These are phyloP conservation scores for Melaleuca alternifolia DNA, from an alignment of 345 rosid species.

Conservation along the genomic window DNA sequence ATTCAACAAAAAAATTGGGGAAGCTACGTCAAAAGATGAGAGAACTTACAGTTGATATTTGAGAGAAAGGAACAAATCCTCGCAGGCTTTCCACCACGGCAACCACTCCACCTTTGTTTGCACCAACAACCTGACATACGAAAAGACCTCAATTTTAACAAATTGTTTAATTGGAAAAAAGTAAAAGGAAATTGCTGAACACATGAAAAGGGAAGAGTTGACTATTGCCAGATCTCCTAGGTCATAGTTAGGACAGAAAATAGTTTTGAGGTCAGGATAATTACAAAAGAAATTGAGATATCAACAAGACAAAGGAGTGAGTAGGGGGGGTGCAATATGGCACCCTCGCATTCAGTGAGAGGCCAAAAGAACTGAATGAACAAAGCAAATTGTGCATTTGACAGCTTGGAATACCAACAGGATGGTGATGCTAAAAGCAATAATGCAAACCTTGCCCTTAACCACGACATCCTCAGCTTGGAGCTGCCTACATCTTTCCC, in stretches of 20 bases:
- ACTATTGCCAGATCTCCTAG: neutral
- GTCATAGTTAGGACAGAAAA: neutral
- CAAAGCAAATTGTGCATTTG: neutral
- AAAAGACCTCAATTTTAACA: neutral
- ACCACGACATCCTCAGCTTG: conserved; percentile 87
- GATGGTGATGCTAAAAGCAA: neutral
- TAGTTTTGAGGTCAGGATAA: neutral
- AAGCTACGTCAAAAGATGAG: neutral
- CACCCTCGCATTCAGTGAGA: neutral
- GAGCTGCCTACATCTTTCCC: conserved; percentile 98
- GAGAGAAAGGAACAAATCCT: conserved; percentile 95
- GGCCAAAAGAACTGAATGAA: neutral
- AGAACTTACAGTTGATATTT: conserved; percentile 65
- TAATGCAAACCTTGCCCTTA: conserved; percentile 71
- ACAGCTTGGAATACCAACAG: neutral
- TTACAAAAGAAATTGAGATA: neutral
- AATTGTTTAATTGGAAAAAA: neutral
- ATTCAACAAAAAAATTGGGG: neutral
- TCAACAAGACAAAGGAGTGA: neutral
- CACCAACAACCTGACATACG: conserved; percentile 57
- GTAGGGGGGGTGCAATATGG: neutral
- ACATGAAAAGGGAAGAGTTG: neutral
- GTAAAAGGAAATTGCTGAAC: neutral
- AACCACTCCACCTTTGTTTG: conserved; percentile 91
- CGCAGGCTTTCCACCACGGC: conserved; percentile 76